Conservation (phyloP, 176 grass and related monocot species). For the Otatea glauca region DNA sequence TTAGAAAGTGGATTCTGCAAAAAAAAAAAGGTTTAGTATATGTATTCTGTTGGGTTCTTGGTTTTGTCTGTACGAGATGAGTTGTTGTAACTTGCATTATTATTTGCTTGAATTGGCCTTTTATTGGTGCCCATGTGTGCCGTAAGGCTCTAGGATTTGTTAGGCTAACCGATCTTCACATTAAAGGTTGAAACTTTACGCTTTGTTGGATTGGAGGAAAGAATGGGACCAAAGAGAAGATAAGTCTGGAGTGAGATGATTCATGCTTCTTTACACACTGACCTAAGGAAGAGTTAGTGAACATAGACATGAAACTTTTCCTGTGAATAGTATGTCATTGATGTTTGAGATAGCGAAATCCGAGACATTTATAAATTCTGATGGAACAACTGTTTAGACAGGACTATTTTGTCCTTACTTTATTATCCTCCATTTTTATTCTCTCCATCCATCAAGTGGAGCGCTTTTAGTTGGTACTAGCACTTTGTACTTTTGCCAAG, state of each 20-base stretch:
- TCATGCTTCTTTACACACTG: slow-evolving; percentile 33
- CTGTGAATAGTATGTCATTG: too few relatives aligned
- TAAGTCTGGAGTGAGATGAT: slow-evolving; percentile 6
- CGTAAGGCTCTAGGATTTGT: slow-evolving; percentile 50
- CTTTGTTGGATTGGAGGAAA: slow-evolving; percentile 26
- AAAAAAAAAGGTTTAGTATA: background rate
- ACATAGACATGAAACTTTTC: background rate
- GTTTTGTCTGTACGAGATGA: background rate
- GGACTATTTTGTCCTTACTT: background rate
- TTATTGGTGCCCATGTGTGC: slow-evolving; percentile 43
- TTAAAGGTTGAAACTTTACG: slow-evolving; percentile 55
- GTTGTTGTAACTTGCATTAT: slow-evolving; percentile 6
- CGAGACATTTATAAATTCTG: background rate
- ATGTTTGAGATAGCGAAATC: slow-evolving; percentile 6
- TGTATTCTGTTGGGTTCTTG: background rate
- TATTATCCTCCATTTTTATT: slow-evolving; percentile 1
- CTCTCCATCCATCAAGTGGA: slow-evolving; percentile 4
- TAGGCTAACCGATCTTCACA: slow-evolving; percentile 62
- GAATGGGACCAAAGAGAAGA: slow-evolving; percentile 28
- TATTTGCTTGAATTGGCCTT: slow-evolving; percentile 9
- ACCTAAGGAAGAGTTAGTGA: slow-evolving; percentile 22
- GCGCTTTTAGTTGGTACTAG: slow-evolving; percentile 28
- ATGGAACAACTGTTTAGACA: background rate
- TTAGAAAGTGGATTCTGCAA: background rate
- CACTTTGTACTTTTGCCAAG: background rate